Percentiles rank a stretch among this genome's conserved stretches.
Evolutionary conservation across 2,329 filamentous ascomycete species (phyloP).

Genomic region (Eutypa lata): DNA sequence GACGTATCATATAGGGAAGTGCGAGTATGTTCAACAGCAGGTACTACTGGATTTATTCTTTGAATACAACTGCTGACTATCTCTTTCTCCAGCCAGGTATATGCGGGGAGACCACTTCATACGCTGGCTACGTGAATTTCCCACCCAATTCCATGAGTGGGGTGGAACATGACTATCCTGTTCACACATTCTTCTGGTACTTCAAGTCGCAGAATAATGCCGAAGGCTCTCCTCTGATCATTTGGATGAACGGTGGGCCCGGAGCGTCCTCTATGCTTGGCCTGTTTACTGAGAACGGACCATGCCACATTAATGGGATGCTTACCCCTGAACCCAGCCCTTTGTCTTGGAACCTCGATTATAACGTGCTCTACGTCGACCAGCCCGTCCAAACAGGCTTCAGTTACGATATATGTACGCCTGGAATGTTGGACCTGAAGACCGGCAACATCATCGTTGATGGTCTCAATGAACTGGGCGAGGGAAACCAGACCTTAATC

Average conservation of each 20-base stretch:
- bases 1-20: conserved; percentile 1
- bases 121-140: conserved; percentile 17
- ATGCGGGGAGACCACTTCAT: conserved; percentile 13
- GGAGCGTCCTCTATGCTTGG: conserved; percentile 54
- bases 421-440: conserved; percentile 16
- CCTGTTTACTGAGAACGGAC: conserved; percentile 43
- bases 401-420: conserved; percentile 23
- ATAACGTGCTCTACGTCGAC: conserved; percentile 69
- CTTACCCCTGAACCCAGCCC: conserved; percentile 52
- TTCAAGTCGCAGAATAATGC: conserved; percentile 55
- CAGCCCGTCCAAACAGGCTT: conserved; percentile 46
- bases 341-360: conserved; percentile 60
- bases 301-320: conserved; percentile 50
- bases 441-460: conserved; percentile 13
- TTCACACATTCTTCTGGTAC: conserved; percentile 21
- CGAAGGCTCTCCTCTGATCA: conserved; percentile 51
- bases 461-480: conserved; percentile 15
- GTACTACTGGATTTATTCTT: background rate
- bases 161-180: conserved; percentile 13
- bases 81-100: conserved; percentile 2
- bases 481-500: conserved; percentile 48
- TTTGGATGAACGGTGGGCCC: conserved; percentile 63
- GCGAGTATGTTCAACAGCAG: background rate
- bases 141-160: conserved; percentile 9
- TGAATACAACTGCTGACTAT: background rate